Base-by-base conservation (phyloP, 306 rosid genomes). In the Trifolium pratense region DNA sequence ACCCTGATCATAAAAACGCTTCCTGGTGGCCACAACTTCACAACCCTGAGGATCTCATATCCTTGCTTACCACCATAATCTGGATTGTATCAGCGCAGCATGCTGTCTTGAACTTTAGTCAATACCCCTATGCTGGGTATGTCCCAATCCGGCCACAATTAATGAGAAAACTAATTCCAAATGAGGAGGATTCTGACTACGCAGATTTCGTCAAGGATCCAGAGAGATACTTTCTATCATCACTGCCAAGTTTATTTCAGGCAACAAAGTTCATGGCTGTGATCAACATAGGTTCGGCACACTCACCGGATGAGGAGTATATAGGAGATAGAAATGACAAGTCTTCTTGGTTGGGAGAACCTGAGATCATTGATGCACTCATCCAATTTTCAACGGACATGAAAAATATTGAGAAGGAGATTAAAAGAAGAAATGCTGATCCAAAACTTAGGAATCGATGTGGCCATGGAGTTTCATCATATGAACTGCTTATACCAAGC, bases 1-100 rank as follows among this genome's bases (percentile, higher is more conserved):
- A 74, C 69, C 81, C 84, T 5, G 79, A 80, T 66, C 81, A 72
- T 0, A 40, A 45, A 72, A 53, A 79, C 49, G 89, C 84, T 68
- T 53, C 40, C 32, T 82, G 80, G 86, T 85, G 89, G 86, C 82
- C 84, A 0, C 73, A 85, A 76, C 86, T 85, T 59, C 68, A n/a
- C 25, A 73, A 53, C 20, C 78, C 80, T 4, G 60, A 82, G 18
- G 80, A 85, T 69, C 82, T 82, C 48, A 73, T 49, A 70, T 82
- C 82, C 67, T 73, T 82, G 7, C 71, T 85, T 14, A 59, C 79
- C 20, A 68, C 76, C 31, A 51, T 79, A 43, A 70, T 80, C 52
- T 65, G 78, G 86, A 53, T 12, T 51, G 78, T 77, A 68, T 52
- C 86, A 39, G 81, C 88, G 25, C 76, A 81, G n/a, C 86, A 81